Conservation (phyloP, 2,329 filamentous ascomycete genomes). For the Aspergillus transmontanensis region DNA sequence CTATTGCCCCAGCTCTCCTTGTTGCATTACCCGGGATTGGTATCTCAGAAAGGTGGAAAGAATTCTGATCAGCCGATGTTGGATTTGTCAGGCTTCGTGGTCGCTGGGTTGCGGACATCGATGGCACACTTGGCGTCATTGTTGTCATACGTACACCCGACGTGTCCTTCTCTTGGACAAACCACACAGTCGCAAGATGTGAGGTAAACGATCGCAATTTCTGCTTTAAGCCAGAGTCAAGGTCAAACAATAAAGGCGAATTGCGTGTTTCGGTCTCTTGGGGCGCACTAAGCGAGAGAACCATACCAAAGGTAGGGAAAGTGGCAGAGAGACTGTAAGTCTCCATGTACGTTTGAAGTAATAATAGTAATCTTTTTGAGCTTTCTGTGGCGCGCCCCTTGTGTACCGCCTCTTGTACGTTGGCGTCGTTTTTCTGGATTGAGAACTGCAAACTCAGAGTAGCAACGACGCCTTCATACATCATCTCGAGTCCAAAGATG, state of each 20-base stretch:
- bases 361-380: conserved; percentile 36
- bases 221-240: conserved; percentile 29
- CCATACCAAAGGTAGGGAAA: conserved; percentile 45
- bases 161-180: conserved; percentile 15
- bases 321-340: conserved; percentile 43
- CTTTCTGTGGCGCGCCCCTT: conserved; percentile 36
- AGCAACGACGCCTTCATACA: conserved; percentile 32
- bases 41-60: conserved; percentile 1
- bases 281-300: conserved; percentile 38
- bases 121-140: neutral
- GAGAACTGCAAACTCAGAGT: conserved; percentile 30
- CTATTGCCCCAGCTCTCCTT: conserved; percentile 9
- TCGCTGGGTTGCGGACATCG: conserved; percentile 1
- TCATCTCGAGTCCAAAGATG: conserved; percentile 38
- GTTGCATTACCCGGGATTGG: conserved; percentile 1
- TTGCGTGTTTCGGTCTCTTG: conserved; percentile 8
- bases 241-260: conserved; percentile 18
- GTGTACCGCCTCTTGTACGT: conserved; percentile 17
- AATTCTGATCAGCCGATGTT: conserved; percentile 3
- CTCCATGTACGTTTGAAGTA: conserved; percentile 44
- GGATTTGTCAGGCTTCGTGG: conserved; percentile 12
- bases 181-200: conserved; percentile 34
- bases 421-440: conserved; percentile 25
- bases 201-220: conserved; percentile 32
- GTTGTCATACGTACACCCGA: neutral